Base-by-base conservation (phyloP, 768 basidiomycete genomes). In the Kwoniella dendrophila region DNA sequence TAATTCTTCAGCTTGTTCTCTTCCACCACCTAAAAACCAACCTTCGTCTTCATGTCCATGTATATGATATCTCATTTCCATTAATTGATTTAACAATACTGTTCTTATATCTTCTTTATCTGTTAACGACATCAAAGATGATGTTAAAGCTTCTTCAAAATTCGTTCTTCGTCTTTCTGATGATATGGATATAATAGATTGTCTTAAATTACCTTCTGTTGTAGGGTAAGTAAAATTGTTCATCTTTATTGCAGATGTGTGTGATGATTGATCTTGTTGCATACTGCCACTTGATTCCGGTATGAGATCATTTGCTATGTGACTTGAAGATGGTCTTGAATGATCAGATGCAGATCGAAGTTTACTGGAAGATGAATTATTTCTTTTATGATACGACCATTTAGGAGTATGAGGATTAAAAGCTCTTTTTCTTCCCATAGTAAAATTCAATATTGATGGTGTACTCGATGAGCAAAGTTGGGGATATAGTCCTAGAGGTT, bases 1-100 rank as follows among this genome's bases (percentile, higher is more conserved):
- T 6, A 54, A 52, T 22, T 54, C 52, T 30, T 61, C 48, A 2
- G 66, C 63, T 16, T 14, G 34, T 18, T 58, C 50, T n/a, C 56
- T 40, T 10, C 69, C 69, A 22, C 45, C 34, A n/a, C 69, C 65
- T n/a, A 70, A 61, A 36, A 51, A 70, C 69, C 69, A 70, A 44
- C 67, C 65, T 24, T 48, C 60, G 33, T 38, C 56, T 2, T 49
- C 56, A 22, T 54, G 54, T 4, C 38, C 41, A 27, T 56, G 41
- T 14, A 67, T n/a, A 14, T 57, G 55, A 33, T 67, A 70, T 33
- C 58, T 16, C 29, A 58, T 41, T 24, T 52, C 63, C 29, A 70
- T 50, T 34, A 70, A 49, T 14, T 67, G 61, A 33, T 67, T 61
- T 30, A 64, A 49, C 2, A 70, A 59, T 41, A 70, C 64, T 4